Percentiles rank a stretch among this genome's conserved stretches.
Conservation (phyloP, 345 rosid species). For the Citrus mangshanensis region DNA sequence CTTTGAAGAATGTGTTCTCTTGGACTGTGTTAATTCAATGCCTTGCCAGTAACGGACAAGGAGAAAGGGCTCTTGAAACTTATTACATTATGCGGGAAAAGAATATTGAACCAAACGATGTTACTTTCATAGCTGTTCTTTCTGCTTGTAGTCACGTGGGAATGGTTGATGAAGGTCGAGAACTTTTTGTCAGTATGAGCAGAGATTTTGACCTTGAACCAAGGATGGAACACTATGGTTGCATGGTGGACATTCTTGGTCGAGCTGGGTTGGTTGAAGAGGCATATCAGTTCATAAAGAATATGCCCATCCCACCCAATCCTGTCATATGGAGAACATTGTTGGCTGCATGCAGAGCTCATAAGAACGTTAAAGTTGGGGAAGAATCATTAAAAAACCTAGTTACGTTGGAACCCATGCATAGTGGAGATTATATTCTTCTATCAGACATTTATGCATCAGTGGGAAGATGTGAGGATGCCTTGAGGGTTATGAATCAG, state of each 20-base stretch:
- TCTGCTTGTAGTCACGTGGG: conserved; percentile 39
- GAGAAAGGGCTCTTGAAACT: conserved; percentile 28
- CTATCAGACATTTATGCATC: conserved; percentile 37
- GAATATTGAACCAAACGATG: conserved; percentile 30
- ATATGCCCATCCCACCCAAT: conserved; percentile 42
- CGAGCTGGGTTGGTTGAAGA: conserved; percentile 40
- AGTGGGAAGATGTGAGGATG: conserved; percentile 33
- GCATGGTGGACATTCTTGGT: conserved; percentile 45
- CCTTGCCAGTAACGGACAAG: conserved; percentile 44
- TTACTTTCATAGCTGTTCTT: conserved; percentile 37
- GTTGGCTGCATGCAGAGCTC: conserved; percentile 45
- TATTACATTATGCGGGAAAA: conserved; percentile 28
- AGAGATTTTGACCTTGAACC: conserved; percentile 32
- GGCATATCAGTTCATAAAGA: conserved; percentile 38
- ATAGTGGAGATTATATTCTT: conserved; percentile 40
- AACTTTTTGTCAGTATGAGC: conserved; percentile 32
- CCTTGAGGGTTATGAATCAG: conserved; percentile 28
- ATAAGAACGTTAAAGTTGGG: conserved; percentile 31
- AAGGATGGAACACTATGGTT: conserved; percentile 33
- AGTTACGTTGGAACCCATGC: conserved; percentile 32
- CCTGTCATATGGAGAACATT: conserved; percentile 45
- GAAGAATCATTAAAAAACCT: conserved; percentile 29
- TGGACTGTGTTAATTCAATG: conserved; percentile 45
- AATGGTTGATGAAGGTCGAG: conserved; percentile 31
- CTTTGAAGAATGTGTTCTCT: conserved; percentile 26